Base-by-base conservation (phyloP, 805 yeast species). In the Wickerhamiella shivajii region DNA sequence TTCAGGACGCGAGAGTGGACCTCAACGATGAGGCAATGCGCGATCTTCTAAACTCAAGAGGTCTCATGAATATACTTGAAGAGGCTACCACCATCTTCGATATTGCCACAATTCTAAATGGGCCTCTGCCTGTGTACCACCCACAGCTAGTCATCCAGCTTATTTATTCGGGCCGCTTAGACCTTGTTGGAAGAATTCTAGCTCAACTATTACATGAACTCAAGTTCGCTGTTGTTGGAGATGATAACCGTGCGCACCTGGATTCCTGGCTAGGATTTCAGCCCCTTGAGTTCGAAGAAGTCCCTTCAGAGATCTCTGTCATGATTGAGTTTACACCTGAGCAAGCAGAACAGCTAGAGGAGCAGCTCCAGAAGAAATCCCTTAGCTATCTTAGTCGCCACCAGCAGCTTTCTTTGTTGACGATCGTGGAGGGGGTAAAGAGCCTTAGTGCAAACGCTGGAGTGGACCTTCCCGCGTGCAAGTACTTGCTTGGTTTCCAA, bases 101-200 rank as follows among this genome's bases (percentile, higher is more conserved):
- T 44, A 61, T 85, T 37, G 78, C 77, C 31, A 60, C 80, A 11
- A 74, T 84, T 4, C 56, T 85, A 36, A 85, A 85, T 56, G 96
- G 96, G 20, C 90, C 93, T 0, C 54, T 85, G 10, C 95, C 96
- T 0, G 57, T 83, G 1, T 85, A 80, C 45, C 96, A 87, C 47
- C 97, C 97, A 0, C 97, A 87, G 52, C 67, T 83, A 36, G 55
- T 85, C 29, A 75, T 84, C 29, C 96, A 85, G 52, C 60, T 75
- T 3, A 52, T 85, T 15, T 75, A 77, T 46, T 66, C 70, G 43
- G 77, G 73, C 20, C 74, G 77, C 40, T 39, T 66, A 9, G 56
- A 58, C 8, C 47, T 72, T 2, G 85, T 72, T 2, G 65, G 73
- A 38, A 65, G 62, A 24, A 62, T 85, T 2, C 49, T 85, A 13